These are phyloP conservation scores for Nitzschia sp. DNA, from an alignment of 108 stramenopile species.

Conservation along the genomic window DNA sequence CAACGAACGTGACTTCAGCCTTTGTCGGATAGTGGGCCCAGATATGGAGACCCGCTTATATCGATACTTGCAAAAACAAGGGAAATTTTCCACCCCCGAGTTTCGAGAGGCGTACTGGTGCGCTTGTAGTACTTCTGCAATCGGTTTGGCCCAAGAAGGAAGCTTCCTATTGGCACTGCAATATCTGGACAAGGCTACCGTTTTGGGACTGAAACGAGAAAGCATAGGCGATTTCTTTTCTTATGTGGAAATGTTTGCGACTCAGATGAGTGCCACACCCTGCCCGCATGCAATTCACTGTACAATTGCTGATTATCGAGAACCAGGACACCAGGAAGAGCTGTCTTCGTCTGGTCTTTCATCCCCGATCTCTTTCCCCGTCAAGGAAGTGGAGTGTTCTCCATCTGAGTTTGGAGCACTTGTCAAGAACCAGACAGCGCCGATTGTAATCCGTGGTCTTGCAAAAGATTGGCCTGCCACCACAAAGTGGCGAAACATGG, in stretches of 20 bases:
- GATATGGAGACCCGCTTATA: conserved; percentile 34
- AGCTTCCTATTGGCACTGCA: conserved; percentile 42
- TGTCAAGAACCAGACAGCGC: conserved; percentile 15
- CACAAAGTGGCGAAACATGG: conserved; percentile 51
- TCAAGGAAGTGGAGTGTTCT: conserved; percentile 10
- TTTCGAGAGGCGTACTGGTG: conserved; percentile 50
- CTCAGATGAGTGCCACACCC: conserved; percentile 34
- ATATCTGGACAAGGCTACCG: conserved; percentile 49
- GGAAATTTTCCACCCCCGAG: conserved; percentile 29
- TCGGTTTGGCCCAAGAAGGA: conserved; percentile 51
- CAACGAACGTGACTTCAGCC: conserved; percentile 30
- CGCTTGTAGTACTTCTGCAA: conserved; percentile 40
- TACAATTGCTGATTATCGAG: conserved; percentile 10
- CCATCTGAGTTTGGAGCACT: background rate
- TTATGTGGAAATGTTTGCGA: conserved; percentile 54
- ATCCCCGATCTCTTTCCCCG: conserved; percentile 25
- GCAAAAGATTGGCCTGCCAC: conserved; percentile 46
- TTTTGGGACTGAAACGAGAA: conserved; percentile 42
- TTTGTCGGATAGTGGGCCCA: conserved; percentile 32
- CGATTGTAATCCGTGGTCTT: conserved; percentile 45
- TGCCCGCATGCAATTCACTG: conserved; percentile 31
- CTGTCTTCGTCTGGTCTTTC: conserved; percentile 19
- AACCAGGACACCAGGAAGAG: background rate
- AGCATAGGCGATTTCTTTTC: conserved; percentile 31
- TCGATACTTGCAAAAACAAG: conserved; percentile 13